These are phyloP conservation scores for Aspergillus hortae DNA, from an alignment of 2,329 filamentous ascomycete genomes.

Conservation along the genomic window DNA sequence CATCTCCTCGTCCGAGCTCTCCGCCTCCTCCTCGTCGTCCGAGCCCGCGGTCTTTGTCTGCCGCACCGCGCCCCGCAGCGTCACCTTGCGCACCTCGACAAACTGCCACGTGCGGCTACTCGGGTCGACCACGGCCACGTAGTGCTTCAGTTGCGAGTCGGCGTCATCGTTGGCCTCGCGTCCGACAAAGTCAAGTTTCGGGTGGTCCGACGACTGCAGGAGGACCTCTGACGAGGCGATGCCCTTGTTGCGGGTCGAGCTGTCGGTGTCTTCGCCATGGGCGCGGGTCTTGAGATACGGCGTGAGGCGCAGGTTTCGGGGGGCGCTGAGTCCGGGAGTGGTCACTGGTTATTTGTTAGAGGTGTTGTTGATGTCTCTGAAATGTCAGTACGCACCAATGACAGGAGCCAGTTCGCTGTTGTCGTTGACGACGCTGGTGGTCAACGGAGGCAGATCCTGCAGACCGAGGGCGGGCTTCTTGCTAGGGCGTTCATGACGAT, in stretches of 20 bases:
- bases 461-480: constrained; percentile 46
- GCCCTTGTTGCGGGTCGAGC: constrained; percentile 30
- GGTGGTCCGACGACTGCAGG: constrained; percentile 59
- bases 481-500: constrained; percentile 42
- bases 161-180: constrained; percentile 48
- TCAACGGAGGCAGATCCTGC: constrained; percentile 37
- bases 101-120: constrained; percentile 51
- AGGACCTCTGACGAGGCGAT: constrained; percentile 49
- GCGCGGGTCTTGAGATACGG: constrained; percentile 51
- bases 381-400: constrained; percentile 41
- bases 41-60: constrained; percentile 22
- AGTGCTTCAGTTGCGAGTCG: constrained; percentile 56
- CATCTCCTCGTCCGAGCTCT: constrained; percentile 28
- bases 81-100: constrained; percentile 52
- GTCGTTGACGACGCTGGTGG: constrained; percentile 46
- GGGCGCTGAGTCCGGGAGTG: constrained; percentile 31
- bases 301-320: constrained; percentile 28
- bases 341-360: constrained; percentile 22
- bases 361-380: constrained; percentile 30
- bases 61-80: constrained; percentile 49
- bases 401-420: constrained; percentile 47
- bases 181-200: constrained; percentile 58
- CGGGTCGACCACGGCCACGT: constrained; percentile 59
- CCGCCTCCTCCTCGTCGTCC: constrained; percentile 21
- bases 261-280: constrained; percentile 23